Conservation (phyloP, 768 basidiomycete species). For the Lentinula raphanica region DNA sequence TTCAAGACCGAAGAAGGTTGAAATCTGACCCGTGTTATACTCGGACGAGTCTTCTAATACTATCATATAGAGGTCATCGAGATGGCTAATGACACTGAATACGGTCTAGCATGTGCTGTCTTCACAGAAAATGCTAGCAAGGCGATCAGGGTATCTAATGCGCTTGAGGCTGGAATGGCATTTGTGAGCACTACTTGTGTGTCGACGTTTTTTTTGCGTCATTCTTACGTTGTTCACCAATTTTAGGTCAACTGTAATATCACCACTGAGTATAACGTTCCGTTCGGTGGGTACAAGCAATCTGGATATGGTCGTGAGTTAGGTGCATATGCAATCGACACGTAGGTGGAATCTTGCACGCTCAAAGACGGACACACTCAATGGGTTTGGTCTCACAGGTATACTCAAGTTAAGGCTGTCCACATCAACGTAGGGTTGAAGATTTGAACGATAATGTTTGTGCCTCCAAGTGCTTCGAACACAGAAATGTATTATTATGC, state of each 20-base stretch:
- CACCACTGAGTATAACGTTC: conserved; percentile 38
- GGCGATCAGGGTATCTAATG: conserved; percentile 46
- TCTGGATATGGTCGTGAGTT: conserved; percentile 57
- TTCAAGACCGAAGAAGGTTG: conserved; percentile 45
- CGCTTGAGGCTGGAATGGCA: conserved; percentile 60
- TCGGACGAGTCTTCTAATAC: neutral
- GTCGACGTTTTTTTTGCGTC: neutral
- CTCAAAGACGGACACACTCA: neutral
- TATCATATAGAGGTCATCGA: conserved; percentile 19
- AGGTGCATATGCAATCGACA: conserved; percentile 48
- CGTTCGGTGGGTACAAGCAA: conserved; percentile 64
- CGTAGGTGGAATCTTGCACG: conserved; percentile 21
- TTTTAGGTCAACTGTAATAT: conserved; percentile 32
- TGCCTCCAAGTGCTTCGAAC: too few species aligned
- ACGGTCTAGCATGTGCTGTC: conserved; percentile 50
- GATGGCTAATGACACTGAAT: conserved; percentile 45
- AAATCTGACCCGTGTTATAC: neutral
- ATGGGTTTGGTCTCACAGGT: conserved; percentile 20
- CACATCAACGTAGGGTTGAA: conserved; percentile 46
- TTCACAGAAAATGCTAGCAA: conserved; percentile 42
- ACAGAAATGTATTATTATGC: neutral
- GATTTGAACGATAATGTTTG: conserved; percentile 15
- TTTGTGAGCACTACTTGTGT: conserved; percentile 33
- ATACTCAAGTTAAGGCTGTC: conserved; percentile 47
- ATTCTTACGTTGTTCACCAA: conserved; percentile 1